A percentile compares a stretch with the other conserved stretches of the same genome.
These are phyloP conservation scores for Paralagenidium karlingii DNA, from an alignment of 352 stramenopile species.

Conservation along the genomic window DNA sequence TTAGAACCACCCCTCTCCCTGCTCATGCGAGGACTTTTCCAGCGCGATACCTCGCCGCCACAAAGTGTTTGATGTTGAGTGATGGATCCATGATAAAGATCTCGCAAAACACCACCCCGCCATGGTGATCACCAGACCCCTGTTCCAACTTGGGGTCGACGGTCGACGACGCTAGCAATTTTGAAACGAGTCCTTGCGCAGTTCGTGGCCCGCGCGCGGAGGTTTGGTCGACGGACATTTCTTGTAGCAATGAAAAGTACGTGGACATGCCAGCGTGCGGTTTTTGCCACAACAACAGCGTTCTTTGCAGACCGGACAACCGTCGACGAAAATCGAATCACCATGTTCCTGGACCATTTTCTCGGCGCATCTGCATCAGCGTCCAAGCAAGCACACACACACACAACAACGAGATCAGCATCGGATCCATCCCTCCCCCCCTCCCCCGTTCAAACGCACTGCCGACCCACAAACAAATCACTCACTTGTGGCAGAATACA, in stretches of 20 bases:
- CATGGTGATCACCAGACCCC: too few relatives aligned
- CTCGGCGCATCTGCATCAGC: constrained; percentile 33
- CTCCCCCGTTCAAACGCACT: too few relatives aligned
- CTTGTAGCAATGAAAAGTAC: constrained; percentile 86
- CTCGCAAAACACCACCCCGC: too few relatives aligned
- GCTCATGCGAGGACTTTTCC: too few relatives aligned
- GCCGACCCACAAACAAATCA: too few relatives aligned
- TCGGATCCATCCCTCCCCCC: too few relatives aligned
- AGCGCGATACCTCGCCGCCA: too few relatives aligned
- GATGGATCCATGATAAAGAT: too few relatives aligned
- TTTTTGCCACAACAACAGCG: constrained; percentile 83
- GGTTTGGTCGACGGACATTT: constrained; percentile 80
- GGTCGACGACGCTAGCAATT: constrained; percentile 11
- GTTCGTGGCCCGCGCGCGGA: too few relatives aligned
- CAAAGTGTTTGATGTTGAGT: too few relatives aligned
- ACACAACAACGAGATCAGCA: background rate
- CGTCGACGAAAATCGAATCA: constrained; percentile 52
- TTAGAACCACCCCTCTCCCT: too few relatives aligned
- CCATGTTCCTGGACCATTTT: constrained; percentile 85
- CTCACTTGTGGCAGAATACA: constrained; percentile 78
- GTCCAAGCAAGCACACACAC: constrained; percentile 1
- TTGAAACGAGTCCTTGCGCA: too few relatives aligned
- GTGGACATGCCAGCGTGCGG: constrained; percentile 43
- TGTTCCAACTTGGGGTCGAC: constrained; percentile 5
- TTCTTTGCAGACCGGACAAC: constrained; percentile 80